These are phyloP conservation scores for Magnolia changhungtana DNA, from an alignment of 164 flowering plant genomes.

Conservation along the genomic window DNA sequence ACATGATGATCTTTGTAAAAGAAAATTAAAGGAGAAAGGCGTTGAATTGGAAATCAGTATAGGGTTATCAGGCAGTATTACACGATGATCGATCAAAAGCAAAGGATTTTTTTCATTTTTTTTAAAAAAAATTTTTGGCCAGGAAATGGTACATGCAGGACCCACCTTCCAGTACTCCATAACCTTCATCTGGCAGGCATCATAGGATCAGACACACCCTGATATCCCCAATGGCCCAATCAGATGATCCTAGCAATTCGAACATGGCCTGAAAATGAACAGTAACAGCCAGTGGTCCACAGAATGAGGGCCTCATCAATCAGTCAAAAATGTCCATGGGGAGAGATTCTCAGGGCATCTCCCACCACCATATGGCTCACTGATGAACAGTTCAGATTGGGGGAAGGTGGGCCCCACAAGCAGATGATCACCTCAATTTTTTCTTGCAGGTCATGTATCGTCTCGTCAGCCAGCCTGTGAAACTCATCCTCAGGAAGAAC, in stretches of 20 bases:
- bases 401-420: background rate
- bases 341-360: background rate
- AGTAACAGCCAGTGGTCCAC: too few relatives aligned
- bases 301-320: background rate
- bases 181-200: too few relatives aligned
- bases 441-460: conserved; percentile 70
- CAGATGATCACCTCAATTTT: conserved; percentile 63
- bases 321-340: background rate
- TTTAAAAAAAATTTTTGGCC: too few relatives aligned
- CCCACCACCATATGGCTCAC: too few relatives aligned
- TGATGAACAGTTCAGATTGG: background rate
- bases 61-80: background rate
- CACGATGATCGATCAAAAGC: too few relatives aligned
- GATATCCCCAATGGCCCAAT: too few relatives aligned
- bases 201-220: too few relatives aligned
- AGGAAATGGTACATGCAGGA: too few relatives aligned
- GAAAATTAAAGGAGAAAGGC: background rate
- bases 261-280: too few relatives aligned
- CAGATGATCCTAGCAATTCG: too few relatives aligned
- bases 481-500: conserved; percentile 75
- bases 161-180: too few relatives aligned
- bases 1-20: background rate
- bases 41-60: background rate
- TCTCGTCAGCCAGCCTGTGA: conserved; percentile 70
- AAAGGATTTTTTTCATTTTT: too few relatives aligned